Percentiles rank a stretch among this genome's conserved stretches.
Conservation (phyloP, 371 early-diverging fungal genomes). For the Massospora cicadina region DNA sequence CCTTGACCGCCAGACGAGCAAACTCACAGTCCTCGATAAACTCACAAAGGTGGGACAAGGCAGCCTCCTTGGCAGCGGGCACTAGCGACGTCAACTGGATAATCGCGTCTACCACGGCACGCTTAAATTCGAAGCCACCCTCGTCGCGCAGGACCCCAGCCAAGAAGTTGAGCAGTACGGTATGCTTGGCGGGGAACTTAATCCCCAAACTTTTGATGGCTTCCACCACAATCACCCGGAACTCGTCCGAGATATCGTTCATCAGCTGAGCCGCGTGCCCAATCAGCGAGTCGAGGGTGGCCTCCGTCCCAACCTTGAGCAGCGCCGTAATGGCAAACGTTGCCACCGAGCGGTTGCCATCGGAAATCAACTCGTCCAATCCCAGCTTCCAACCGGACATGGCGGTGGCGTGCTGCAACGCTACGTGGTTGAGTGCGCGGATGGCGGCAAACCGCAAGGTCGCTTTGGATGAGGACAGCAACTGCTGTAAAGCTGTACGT, state of each 20-base stretch:
- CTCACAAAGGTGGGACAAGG: conserved; percentile 90
- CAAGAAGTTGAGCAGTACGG: conserved; percentile 81
- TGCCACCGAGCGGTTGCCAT: conserved; percentile 89
- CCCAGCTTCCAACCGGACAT: conserved; percentile 90
- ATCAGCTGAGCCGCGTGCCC: conserved; percentile 93
- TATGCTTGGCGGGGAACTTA: conserved; percentile 93
- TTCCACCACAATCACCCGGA: conserved; percentile 94
- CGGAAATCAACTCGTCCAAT: conserved; percentile 92
- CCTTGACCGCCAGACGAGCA: conserved; percentile 85
- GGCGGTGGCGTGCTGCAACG: conserved; percentile 69
- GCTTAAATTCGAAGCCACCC: conserved; percentile 92
- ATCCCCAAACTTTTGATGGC: conserved; percentile 88
- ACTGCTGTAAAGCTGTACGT: conserved; percentile 62
- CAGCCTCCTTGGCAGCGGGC: conserved; percentile 81
- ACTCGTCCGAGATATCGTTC: conserved; percentile 94
- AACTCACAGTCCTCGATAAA: conserved; percentile 99
- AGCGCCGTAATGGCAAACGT: conserved; percentile 97
- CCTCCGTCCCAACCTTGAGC: conserved; percentile 95
- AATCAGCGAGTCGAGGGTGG: conserved; percentile 92
- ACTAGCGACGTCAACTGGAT: conserved; percentile 86
- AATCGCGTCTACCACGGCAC: conserved; percentile 89
- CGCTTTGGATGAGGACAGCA: conserved; percentile 79
- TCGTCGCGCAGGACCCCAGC: conserved; percentile 87
- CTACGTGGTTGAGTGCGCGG: conserved; percentile 81
- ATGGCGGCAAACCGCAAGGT: conserved; percentile 93